Evolutionary conservation across 1,139 yeast genomes (phyloP).

Genomic region (Zygotorulaspora mrakii): DNA sequence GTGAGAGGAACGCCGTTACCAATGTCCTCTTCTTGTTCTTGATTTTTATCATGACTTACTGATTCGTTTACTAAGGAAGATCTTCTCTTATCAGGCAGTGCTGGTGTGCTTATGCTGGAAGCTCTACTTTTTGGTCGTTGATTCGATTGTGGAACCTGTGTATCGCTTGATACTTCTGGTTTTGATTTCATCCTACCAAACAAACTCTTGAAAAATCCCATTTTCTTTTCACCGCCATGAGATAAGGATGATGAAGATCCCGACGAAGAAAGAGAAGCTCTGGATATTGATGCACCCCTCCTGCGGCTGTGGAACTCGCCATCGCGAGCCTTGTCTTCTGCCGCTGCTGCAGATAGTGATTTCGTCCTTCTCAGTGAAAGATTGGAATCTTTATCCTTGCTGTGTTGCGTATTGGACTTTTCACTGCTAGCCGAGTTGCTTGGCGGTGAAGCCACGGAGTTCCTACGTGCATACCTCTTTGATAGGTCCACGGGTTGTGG

Average conservation of each 20-base stretch:
- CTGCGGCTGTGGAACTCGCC: conserved; percentile 1
- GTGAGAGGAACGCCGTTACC: conserved; percentile 9
- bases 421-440: neutral
- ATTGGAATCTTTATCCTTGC: conserved; percentile 2
- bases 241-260: conserved; percentile 8
- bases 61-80: neutral
- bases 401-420: no score
- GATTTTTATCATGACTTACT: neutral
- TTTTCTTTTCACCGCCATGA: conserved; percentile 28
- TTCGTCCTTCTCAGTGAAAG: conserved; percentile 29
- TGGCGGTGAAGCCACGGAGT: conserved; percentile 8
- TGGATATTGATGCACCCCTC: conserved; percentile 13
- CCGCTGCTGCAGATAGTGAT: conserved; percentile 31
- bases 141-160: conserved; percentile 7
- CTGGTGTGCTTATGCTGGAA: conserved; percentile 7
- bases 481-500: conserved; percentile 1
- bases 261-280: conserved; percentile 3
- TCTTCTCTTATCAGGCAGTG: conserved; percentile 1
- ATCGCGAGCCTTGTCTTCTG: conserved; percentile 7
- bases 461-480: conserved; percentile 6
- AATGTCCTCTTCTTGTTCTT: conserved; percentile 5
- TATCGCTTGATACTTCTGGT: conserved; percentile 7
- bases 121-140: conserved; percentile 11
- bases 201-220: conserved; percentile 38
- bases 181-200: conserved; percentile 38